Evolutionary conservation across 768 basidiomycete species (phyloP).

Genomic region (Pulveroboletus sp.): DNA sequence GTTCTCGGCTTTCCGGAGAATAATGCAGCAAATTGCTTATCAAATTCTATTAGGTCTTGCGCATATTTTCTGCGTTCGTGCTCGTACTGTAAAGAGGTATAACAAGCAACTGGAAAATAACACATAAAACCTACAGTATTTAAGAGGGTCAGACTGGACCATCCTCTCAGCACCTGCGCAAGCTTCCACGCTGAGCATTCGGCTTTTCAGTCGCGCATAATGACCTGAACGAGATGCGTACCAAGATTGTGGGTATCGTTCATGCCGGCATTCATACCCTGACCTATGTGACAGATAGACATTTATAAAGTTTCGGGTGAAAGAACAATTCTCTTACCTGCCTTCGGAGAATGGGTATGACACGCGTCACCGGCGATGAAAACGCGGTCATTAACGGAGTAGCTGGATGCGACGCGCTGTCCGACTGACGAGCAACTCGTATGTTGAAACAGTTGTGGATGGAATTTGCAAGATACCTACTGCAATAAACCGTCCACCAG

Average conservation of each 20-base stretch:
- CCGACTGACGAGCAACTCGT: conserved; percentile 45
- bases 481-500: conserved; percentile 75
- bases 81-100: conserved; percentile 53
- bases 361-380: conserved; percentile 81
- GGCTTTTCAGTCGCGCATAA: conserved; percentile 45
- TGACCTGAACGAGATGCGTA: conserved; percentile 14
- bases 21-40: conserved; percentile 60
- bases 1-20: conserved; percentile 68
- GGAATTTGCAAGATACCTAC: conserved; percentile 41
- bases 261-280: conserved; percentile 80
- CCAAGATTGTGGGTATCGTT: conserved; percentile 72
- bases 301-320: not conserved
- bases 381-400: conserved; percentile 55
- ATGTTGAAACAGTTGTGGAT: not conserved
- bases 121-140: conserved; percentile 33
- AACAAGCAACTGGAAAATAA: not conserved
- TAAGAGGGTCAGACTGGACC: conserved; percentile 37
- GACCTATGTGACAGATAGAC: conserved; percentile 39
- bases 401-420: conserved; percentile 68
- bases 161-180: conserved; percentile 43
- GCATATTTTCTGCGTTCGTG: conserved; percentile 66
- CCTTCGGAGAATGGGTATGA: conserved; percentile 67
- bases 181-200: conserved; percentile 43
- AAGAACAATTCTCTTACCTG: conserved; percentile 36
- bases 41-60: conserved; percentile 70